Evolutionary conservation across 257 asterid species (phyloP).

Genomic region (Solanum habrochaites): DNA sequence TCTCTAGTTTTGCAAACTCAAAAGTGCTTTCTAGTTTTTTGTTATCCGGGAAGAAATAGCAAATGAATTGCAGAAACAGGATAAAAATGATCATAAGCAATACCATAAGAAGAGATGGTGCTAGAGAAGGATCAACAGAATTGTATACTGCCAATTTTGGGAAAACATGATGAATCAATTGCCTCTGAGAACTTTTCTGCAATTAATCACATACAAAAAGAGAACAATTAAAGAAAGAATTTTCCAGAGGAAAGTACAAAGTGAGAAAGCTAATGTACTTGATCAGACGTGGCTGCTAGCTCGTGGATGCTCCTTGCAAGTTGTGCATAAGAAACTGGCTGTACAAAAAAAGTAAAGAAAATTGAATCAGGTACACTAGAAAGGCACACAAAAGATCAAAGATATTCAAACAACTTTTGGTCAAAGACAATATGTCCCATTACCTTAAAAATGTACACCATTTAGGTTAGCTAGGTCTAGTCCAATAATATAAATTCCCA

Average conservation of each 20-base stretch:
- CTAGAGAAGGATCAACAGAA: constrained; percentile 97
- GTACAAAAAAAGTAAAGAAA: constrained; percentile 9
- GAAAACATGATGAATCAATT: constrained; percentile 85
- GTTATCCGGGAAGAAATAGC: neutral
- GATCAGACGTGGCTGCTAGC: constrained; percentile 95
- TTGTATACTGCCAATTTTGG: constrained; percentile 99
- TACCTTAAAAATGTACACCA: neutral
- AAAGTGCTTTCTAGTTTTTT: neutral
- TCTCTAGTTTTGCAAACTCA: neutral
- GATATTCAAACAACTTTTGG: neutral
- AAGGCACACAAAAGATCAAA: neutral
- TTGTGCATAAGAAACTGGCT: constrained; percentile 99
- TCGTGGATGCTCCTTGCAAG: constrained; percentile 99
- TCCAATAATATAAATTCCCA: neutral
- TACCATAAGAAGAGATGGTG: constrained; percentile 99
- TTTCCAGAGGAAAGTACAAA: neutral
- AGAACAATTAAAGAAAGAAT: constrained; percentile 1
- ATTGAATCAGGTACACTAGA: constrained; percentile 6
- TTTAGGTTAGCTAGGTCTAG: neutral
- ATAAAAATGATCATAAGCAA: neutral
- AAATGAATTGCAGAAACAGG: neutral
- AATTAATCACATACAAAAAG: constrained; percentile 7
- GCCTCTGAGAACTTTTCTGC: constrained; percentile 97
- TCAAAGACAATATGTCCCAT: neutral
- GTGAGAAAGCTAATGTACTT: constrained; percentile 32